Evolutionary conservation across 305 asterid genomes (phyloP), one percentile per base, ranked within the genome.

Genomic region (Rubia balearica): DNA sequence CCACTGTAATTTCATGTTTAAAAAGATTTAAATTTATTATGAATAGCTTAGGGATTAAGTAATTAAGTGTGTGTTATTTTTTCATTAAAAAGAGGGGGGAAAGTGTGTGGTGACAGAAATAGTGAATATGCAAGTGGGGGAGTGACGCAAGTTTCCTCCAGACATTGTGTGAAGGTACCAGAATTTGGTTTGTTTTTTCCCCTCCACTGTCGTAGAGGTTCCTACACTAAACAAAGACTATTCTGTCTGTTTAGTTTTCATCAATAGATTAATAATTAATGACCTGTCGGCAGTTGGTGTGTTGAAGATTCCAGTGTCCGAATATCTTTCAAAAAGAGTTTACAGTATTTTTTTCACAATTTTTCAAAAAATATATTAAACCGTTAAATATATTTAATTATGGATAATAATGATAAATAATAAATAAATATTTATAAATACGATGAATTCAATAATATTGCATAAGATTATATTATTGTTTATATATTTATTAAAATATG

Each of bases 1-100:
- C 27, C 27, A 24, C 27, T 24, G 27, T 24, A 24, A 24, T 24
- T 24, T 24, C 27, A 24, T 0, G 27, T 24, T 24, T 24, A 24
- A 24, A 24, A 24, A 24, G 27, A 0, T 24, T 24, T 24, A 24
- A 24, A 24, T 24, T 24, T 24, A 24, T 24, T 24, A 24, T 24
- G 27, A 33, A 33, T 33, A 33, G 36, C 36, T 33, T 33, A 33
- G 4, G 4, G 3, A 3, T 33, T 33, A 2, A 33, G 36, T 33
- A 33, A 33, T 2, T 33, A 33, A 33, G 36, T 33, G 36, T 33
- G 1, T 24, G 27, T 24, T 1, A 24, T 24, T 24, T 24, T 24
- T 24, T 24, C 1, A 0, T n/a, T n/a, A n/a, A n/a, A n/a, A n/a
- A 24, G 1, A 0, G 0, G 0, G 1, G 1, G 1, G 1, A 24